Evolutionary conservation across 2,329 filamentous ascomycete species (phyloP), one percentile per base, ranked within the genome.

Genomic region (Byssochlamys sp.): DNA sequence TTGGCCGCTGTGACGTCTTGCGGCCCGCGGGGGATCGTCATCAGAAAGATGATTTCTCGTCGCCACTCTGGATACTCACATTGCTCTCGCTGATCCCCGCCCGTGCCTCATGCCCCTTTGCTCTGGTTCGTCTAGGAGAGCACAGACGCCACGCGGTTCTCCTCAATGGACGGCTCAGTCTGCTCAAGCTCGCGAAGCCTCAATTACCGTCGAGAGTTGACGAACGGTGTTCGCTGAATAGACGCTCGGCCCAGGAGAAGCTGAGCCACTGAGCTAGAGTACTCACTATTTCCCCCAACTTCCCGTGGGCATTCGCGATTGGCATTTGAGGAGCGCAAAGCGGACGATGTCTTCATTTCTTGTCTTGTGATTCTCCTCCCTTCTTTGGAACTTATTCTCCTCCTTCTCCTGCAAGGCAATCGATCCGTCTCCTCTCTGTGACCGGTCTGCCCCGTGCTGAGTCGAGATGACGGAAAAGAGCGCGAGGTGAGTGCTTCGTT

Each of bases 381-480:
- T 26, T 11, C 28, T 33, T 28, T 49, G 25, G 24, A 33, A 31
- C 29, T 28, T 26, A 3, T 14, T 14, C 27, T 28, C 19, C 6
- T n/a, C n/a, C 11, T n/a, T 24, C 52, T 52, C 53, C 52, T 28
- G n/a, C 14, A 52, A 26, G 26, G 29, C n/a, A 45, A 51, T 55
- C 14, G 54, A 53, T 54, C 55, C 48, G 11, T 25, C 14, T 26
- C n/a, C 49, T 4, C 19, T 10, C 25, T 7, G 49, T 26, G 49
- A 24, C 25, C 14, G 14, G 33, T 50, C 33, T 55, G n/a, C 56
- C 53, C 6, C 48, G 58, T 54, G 56, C 53, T 54, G 57, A 58
- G 52, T 33, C 61, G 61, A 59, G 55, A 71, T 71, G 68, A 63
- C 62, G 58, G 69, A 71, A 57, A 69, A 63, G 61, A 59, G 58